Conservation (phyloP, 2,329 filamentous ascomycete genomes). For the Pyricularia grisea region DNA sequence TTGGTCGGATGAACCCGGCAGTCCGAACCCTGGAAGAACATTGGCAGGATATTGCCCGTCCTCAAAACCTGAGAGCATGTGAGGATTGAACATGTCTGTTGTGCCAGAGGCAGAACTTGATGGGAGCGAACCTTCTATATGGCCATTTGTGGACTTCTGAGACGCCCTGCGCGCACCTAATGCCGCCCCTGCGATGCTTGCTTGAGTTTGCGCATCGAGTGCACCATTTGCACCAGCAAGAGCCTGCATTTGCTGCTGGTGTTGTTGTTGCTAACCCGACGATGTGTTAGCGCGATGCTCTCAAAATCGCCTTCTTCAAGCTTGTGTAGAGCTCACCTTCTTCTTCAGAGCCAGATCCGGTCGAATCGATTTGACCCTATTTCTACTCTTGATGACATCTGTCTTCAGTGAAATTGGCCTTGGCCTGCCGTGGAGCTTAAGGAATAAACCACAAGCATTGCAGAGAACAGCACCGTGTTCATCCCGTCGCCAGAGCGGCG, state of each 20-base stretch:
- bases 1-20: constrained; percentile 33
- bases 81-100: constrained; percentile 64
- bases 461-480: constrained; percentile 92
- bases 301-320: not conserved
- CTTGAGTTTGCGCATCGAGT: constrained; percentile 40
- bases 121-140: constrained; percentile 66
- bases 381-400: constrained; percentile 98
- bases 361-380: constrained; percentile 74
- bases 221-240: constrained; percentile 48
- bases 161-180: constrained; percentile 49
- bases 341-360: constrained; percentile 72
- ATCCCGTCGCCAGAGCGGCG: constrained; percentile 94
- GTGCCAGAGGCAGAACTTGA: constrained; percentile 73
- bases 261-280: not conserved
- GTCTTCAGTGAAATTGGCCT: constrained; percentile 96
- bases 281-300: not conserved
- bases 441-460: constrained; percentile 95
- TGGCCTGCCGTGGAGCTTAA: constrained; percentile 90
- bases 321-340: constrained; percentile 50
- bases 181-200: constrained; percentile 40
- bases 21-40: constrained; percentile 37
- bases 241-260: constrained; percentile 11
- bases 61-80: constrained; percentile 67
- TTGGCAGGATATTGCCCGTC: constrained; percentile 58
- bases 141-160: constrained; percentile 63